phyloP scores from a whole-genome alignment of 2,329 filamentous ascomycete species.

The Ophiostoma novo-ulmi region DNA sequence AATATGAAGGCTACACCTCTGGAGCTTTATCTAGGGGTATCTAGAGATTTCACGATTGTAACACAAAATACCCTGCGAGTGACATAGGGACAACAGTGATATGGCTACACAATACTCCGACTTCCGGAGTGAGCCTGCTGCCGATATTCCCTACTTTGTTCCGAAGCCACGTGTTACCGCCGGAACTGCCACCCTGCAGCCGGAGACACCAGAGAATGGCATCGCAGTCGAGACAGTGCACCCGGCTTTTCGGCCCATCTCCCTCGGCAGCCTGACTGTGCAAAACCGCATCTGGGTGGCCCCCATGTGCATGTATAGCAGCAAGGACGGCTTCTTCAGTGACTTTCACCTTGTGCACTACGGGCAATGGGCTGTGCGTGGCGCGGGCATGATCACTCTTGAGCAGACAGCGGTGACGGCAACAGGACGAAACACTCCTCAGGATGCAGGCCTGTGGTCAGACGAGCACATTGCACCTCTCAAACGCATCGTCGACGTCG shows the following conservation, averaged over 20 bases:
- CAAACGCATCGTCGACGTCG: slow-evolving; percentile 51
- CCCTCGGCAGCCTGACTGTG: slow-evolving; percentile 27
- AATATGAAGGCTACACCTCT: not conserved
- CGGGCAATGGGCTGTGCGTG: slow-evolving; percentile 27
- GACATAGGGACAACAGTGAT: not conserved
- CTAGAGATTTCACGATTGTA: not conserved
- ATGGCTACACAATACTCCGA: slow-evolving; percentile 1
- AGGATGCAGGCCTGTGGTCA: slow-evolving; percentile 36
- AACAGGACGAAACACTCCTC: slow-evolving; percentile 35
- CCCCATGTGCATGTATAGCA: slow-evolving; percentile 46
- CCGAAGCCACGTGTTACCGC: slow-evolving; percentile 2
- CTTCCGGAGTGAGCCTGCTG: not conserved
- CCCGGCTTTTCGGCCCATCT: not conserved
- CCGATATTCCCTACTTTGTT: not conserved
- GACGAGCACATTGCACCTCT: slow-evolving; percentile 37
- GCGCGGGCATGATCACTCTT: slow-evolving; percentile 19
- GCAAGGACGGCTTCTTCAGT: slow-evolving; percentile 39
- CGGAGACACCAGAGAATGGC: not conserved
- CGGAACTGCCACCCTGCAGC: not conserved
- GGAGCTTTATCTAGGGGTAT: not conserved
- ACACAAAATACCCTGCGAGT: not conserved
- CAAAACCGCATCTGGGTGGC: slow-evolving; percentile 45
- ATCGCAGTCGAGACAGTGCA: not conserved
- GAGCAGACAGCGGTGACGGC: not conserved
- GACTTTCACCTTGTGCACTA: slow-evolving; percentile 43